Base-by-base conservation (phyloP, 1,284 basidiomycete genomes). In the Ceratobasidium sp. region DNA sequence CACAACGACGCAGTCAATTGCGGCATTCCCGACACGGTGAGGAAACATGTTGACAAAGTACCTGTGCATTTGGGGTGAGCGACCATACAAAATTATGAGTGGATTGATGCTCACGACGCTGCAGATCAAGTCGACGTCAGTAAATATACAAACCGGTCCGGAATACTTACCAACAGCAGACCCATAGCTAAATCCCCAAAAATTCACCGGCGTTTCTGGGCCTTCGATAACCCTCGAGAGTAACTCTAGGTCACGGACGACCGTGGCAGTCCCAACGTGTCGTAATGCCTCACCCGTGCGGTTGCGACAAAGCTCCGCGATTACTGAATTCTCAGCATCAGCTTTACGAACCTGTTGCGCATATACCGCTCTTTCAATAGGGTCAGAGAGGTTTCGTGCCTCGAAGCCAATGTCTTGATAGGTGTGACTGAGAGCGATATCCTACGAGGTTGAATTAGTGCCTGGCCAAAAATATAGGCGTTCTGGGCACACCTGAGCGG, bases 1-100 rank as follows among this genome's bases (percentile, higher is more conserved):
- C 60, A 76, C 75, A 22, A 76, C 75, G 13, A 75, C 75, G 8
- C 75, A 75, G 34, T 75, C 75, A 45, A 76, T 75, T 15, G 70
- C 60, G 45, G 75, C 72, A 25, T 73, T 72, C 6, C 75, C 75
- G 2, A 76, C 75, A 27, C 73, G 70, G 4, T 75, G 58, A 3
- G 75, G 75, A 54, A 76, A 76, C 72, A 73, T 74, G 53, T 40
- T 54, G 20, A 67, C 50, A 54, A 67, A 67, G 27, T 67, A 67
- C 25, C 62, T 67, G n/a, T n/a, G n/a, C n/a, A 13, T n/a, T 47
- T 4, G n/a, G 27, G 20, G n/a, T 1, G 25, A 17, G 6, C 35
- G n/a, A 42, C 32, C n/a, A n/a, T n/a, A n/a, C n/a, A n/a, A n/a
- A n/a, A n/a, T n/a, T n/a, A n/a, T n/a, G n/a, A n/a, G n/a, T n/a